Evolutionary conservation across 2,329 filamentous ascomycete species (phyloP).

Genomic region (Epichloe coenophiala): DNA sequence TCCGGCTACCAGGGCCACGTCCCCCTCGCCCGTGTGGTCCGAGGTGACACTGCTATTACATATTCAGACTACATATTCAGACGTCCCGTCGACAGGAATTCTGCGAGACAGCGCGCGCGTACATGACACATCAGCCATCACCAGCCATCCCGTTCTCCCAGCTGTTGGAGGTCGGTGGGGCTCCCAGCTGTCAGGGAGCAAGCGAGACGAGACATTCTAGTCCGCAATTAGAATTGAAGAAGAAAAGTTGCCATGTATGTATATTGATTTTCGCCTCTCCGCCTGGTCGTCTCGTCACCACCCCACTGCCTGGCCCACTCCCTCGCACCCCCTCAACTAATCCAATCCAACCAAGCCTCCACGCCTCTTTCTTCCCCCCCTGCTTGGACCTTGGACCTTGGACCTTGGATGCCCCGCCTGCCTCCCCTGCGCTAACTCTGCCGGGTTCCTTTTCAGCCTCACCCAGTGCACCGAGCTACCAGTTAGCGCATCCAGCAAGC

Average conservation of each 20-base stretch:
- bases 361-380: background rate
- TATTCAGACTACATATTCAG: no score
- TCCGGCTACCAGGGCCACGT: no score
- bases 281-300: constrained; percentile 7
- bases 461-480: background rate
- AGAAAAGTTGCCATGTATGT: background rate
- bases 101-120: background rate
- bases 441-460: constrained; percentile 6
- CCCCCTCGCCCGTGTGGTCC: no score
- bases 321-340: background rate
- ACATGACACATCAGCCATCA: background rate
- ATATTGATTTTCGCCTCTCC: background rate
- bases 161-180: no score
- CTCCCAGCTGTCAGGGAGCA: constrained; percentile 3
- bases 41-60: no score
- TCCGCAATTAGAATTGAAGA: no score
- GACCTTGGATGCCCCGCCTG: background rate
- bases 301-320: background rate
- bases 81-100: background rate
- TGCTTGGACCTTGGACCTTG: background rate
- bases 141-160: background rate
- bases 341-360: background rate
- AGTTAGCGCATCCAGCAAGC: background rate
- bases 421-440: background rate
- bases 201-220: constrained; percentile 2